Percentiles rank a stretch among this genome's conserved stretches.
phyloP scores from a whole-genome alignment of 768 basidiomycete species.

The Suillus alpinus region DNA sequence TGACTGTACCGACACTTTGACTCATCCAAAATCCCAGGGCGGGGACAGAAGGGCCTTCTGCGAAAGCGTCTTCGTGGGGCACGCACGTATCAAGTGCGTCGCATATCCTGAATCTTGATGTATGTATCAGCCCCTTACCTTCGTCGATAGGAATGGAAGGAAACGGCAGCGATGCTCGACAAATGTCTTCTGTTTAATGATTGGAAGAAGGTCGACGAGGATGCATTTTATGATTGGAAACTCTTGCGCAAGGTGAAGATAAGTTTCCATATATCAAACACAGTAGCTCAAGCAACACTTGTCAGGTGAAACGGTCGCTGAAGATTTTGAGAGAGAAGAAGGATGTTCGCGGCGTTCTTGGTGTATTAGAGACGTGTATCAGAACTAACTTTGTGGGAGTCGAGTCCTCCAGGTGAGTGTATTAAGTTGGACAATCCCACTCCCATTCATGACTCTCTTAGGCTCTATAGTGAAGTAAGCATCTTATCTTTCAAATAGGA shows the following conservation, averaged over 20 bases:
- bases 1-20: conserved; percentile 3
- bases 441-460: conserved; percentile 25
- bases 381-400: conserved; percentile 91
- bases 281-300: not conserved
- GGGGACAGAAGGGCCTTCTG: conserved; percentile 78
- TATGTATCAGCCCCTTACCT: not conserved
- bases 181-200: conserved; percentile 79
- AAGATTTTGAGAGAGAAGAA: conserved; percentile 66
- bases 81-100: conserved; percentile 62
- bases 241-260: conserved; percentile 69
- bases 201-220: conserved; percentile 89
- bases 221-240: conserved; percentile 89
- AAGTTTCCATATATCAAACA: not conserved
- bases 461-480: conserved; percentile 83
- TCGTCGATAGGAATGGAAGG: conserved; percentile 75
- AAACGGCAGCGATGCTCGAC: conserved; percentile 75
- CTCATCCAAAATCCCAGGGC: conserved; percentile 47
- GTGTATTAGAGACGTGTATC: conserved; percentile 88
- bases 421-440: not conserved
- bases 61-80: conserved; percentile 75
- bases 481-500: conserved; percentile 5
- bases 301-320: conserved; percentile 73
- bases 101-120: not conserved
- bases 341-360: conserved; percentile 83
- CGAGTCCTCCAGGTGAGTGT: conserved; percentile 69